A percentile compares a stretch with the other conserved stretches of the same genome.
These are phyloP conservation scores for Tetrapisispora namnaoensis DNA, from an alignment of 805 yeast genomes.

Conservation along the genomic window DNA sequence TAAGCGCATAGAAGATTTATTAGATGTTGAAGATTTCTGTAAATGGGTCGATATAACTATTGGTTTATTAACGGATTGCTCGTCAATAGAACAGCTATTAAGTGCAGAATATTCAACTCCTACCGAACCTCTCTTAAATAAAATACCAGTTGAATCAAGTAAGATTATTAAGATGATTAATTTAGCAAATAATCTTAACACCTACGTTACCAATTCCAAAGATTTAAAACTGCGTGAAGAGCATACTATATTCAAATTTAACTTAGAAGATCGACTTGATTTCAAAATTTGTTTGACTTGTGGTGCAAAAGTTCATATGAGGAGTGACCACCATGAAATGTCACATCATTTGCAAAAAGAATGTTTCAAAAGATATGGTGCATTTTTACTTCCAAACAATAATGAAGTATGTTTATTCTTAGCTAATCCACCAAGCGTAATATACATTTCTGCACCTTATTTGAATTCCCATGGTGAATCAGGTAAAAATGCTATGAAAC, in stretches of 20 bases:
- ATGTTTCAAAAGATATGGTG: slow-evolving; percentile 29
- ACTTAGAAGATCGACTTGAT: slow-evolving; percentile 31
- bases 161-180: slow-evolving; percentile 44
- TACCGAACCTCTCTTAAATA: slow-evolving; percentile 6
- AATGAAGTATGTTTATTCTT: slow-evolving; percentile 27
- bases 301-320: slow-evolving; percentile 33
- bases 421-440: slow-evolving; percentile 26
- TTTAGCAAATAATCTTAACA: slow-evolving; percentile 39
- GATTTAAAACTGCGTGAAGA: slow-evolving; percentile 23
- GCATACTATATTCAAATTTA: slow-evolving; percentile 19
- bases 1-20: slow-evolving; percentile 11
- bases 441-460: slow-evolving; percentile 52
- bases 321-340: slow-evolving; percentile 26
- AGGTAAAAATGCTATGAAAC: slow-evolving; percentile 43
- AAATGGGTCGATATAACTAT: slow-evolving; percentile 11
- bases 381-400: slow-evolving; percentile 30
- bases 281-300: slow-evolving; percentile 38
- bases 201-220: slow-evolving; percentile 30
- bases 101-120: not conserved
- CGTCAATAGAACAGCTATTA: slow-evolving; percentile 8
- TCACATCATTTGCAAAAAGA: slow-evolving; percentile 22
- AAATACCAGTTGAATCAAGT: slow-evolving; percentile 37
- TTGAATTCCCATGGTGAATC: slow-evolving; percentile 69
- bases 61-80: slow-evolving; percentile 9
- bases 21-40: slow-evolving; percentile 1